Evolutionary conservation across 257 asterid species (phyloP).

Genomic region (Ilex asprella): DNA sequence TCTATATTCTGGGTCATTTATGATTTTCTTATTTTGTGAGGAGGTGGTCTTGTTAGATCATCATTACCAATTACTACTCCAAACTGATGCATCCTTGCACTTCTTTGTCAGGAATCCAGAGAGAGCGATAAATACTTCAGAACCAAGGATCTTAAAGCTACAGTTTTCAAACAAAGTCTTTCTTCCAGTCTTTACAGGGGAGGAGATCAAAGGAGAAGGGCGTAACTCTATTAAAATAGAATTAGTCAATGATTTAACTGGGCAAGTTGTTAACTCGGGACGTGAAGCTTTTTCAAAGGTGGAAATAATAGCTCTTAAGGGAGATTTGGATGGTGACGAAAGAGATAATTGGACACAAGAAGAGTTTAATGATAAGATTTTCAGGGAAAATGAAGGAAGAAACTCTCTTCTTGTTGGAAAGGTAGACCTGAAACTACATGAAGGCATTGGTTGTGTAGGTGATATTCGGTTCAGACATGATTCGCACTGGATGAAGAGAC

Average conservation of each 20-base stretch:
- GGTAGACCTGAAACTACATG: constrained; percentile 18
- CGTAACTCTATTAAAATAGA: constrained; percentile 18
- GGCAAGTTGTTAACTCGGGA: constrained; percentile 24
- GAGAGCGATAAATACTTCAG: constrained; percentile 7
- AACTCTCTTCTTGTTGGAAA: constrained; percentile 36
- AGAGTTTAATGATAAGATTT: constrained; percentile 22
- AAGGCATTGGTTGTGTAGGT: constrained; percentile 26
- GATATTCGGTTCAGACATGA: constrained; percentile 28
- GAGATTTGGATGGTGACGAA: constrained; percentile 13
- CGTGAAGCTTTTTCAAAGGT: constrained; percentile 36
- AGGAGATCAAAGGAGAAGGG: constrained; percentile 35
- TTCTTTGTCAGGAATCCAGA: constrained; percentile 18
- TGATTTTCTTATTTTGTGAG: not conserved
- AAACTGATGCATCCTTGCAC: not conserved
- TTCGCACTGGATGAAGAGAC: constrained; percentile 8
- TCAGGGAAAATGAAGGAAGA: constrained; percentile 22
- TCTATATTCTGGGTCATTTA: too few species aligned
- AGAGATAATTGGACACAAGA: constrained; percentile 23
- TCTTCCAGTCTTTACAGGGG: constrained; percentile 24
- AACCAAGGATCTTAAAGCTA: constrained; percentile 26
- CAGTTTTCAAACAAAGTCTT: constrained; percentile 25
- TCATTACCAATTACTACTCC: not conserved
- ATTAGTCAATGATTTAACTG: constrained; percentile 29
- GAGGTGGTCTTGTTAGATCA: not conserved
- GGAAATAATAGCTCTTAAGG: constrained; percentile 31